Conservation (phyloP, 1,139 yeast species). For the Protomyces pachydermus region DNA sequence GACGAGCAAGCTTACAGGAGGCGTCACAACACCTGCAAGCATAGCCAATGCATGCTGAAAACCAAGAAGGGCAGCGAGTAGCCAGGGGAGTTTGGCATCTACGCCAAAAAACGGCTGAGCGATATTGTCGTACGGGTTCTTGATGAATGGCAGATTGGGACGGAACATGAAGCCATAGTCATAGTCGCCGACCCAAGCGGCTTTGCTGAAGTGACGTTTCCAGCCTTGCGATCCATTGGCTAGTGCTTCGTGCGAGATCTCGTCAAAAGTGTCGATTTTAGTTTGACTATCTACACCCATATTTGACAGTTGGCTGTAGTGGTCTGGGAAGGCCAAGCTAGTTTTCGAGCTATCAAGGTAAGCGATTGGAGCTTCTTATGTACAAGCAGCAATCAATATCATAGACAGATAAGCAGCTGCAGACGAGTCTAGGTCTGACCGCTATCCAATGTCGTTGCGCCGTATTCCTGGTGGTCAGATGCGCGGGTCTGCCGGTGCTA, state of each 20-base stretch:
- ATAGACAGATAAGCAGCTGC: no score
- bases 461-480: no score
- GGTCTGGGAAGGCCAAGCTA: no score
- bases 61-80: slow-evolving; percentile 70
- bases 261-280: neutral
- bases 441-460: no score
- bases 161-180: slow-evolving; percentile 71
- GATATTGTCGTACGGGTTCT: slow-evolving; percentile 38
- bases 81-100: slow-evolving; percentile 69
- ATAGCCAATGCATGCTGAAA: slow-evolving; percentile 82
- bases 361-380: no score
- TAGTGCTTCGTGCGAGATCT: neutral
- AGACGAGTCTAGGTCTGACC: no score
- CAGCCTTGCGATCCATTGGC: neutral
- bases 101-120: slow-evolving; percentile 70
- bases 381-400: no score
- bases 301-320: no score
- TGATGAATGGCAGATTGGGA: slow-evolving; percentile 67
- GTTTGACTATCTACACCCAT: neutral
- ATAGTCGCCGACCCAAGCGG: slow-evolving; percentile 62
- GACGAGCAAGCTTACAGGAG: slow-evolving; percentile 65
- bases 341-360: no score
- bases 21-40: slow-evolving; percentile 88
- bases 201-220: neutral
- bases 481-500: no score